Evolutionary conservation across 192 early-diverging fungal genomes (phyloP).

Genomic region (Kickxella alabastrina): DNA sequence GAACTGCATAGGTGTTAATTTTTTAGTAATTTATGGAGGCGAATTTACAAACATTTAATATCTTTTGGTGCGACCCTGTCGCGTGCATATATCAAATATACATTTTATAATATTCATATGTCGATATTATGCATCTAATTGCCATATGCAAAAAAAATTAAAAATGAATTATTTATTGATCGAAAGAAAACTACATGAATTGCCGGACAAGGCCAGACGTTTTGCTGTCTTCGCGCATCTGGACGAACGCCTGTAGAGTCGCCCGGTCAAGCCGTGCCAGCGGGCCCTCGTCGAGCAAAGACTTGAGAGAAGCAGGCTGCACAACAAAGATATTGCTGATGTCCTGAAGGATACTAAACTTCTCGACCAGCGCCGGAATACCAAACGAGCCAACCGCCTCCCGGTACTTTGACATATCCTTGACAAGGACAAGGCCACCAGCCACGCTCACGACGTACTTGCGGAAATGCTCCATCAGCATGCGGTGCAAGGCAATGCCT

Average conservation of each 20-base stretch:
- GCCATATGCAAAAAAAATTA: neutral
- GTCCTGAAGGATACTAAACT: slow-evolving; percentile 87
- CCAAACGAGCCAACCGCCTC: slow-evolving; percentile 76
- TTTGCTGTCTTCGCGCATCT: slow-evolving; percentile 82
- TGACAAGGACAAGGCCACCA: slow-evolving; percentile 84
- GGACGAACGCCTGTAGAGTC: slow-evolving; percentile 81
- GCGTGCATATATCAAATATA: too few species aligned
- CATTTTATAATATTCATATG: too few species aligned
- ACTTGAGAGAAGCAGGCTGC: slow-evolving; percentile 83
- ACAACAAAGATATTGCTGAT: slow-evolving; percentile 91
- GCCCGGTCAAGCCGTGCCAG: slow-evolving; percentile 76
- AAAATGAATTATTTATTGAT: neutral
- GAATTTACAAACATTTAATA: too few species aligned
- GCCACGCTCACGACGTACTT: slow-evolving; percentile 80
- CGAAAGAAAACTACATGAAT: slow-evolving; percentile 12
- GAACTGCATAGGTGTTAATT: too few species aligned
- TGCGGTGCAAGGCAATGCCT: slow-evolving; percentile 73
- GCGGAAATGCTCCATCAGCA: slow-evolving; percentile 91
- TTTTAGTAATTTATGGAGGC: too few species aligned
- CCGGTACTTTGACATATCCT: slow-evolving; percentile 94
- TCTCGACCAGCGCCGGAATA: slow-evolving; percentile 68
- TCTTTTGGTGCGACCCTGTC: too few species aligned
- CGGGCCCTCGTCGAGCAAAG: slow-evolving; percentile 81
- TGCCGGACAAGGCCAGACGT: slow-evolving; percentile 38
- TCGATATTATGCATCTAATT: too few species aligned